Percentiles rank a stretch among this genome's conserved stretches.
phyloP scores from a whole-genome alignment of 2,329 filamentous ascomycete genomes.

The Aspergillus niger region DNA sequence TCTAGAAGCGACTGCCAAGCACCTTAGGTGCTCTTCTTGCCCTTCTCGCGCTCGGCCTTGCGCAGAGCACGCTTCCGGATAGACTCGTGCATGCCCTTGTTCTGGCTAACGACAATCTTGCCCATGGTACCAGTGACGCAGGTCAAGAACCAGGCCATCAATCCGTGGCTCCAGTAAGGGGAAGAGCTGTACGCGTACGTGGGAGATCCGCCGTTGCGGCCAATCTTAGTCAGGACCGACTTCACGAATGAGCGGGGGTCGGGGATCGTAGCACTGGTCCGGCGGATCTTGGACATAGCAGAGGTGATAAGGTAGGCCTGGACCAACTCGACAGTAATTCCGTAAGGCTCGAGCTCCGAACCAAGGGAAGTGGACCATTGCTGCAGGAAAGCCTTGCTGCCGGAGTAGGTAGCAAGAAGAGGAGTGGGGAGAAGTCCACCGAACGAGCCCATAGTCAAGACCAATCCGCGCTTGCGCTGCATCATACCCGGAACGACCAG shows the following conservation, averaged over 20 bases:
- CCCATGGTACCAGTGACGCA: slow-evolving; percentile 62
- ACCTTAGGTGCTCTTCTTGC: slow-evolving; percentile 44
- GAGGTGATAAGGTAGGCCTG: slow-evolving; percentile 92
- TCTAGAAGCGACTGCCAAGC: background rate
- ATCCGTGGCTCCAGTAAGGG: slow-evolving; percentile 87
- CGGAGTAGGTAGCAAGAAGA: slow-evolving; percentile 91
- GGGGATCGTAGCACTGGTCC: slow-evolving; percentile 74
- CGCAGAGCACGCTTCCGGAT: slow-evolving; percentile 80
- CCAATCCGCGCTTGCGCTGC: slow-evolving; percentile 78
- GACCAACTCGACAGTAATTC: slow-evolving; percentile 87
- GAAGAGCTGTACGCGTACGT: slow-evolving; percentile 80
- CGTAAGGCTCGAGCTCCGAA: slow-evolving; percentile 75
- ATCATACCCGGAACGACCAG: slow-evolving; percentile 82
- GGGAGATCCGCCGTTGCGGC: slow-evolving; percentile 74
- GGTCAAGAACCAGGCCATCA: slow-evolving; percentile 80
- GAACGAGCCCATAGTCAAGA: slow-evolving; percentile 97
- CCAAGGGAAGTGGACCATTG: slow-evolving; percentile 89
- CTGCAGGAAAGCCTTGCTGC: slow-evolving; percentile 96
- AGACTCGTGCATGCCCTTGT: slow-evolving; percentile 73
- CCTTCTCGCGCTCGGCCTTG: slow-evolving; percentile 81
- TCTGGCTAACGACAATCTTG: slow-evolving; percentile 59
- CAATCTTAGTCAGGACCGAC: slow-evolving; percentile 76
- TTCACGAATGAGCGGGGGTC: slow-evolving; percentile 80
- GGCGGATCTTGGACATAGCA: slow-evolving; percentile 95
- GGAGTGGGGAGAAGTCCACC: slow-evolving; percentile 90